phyloP scores from a whole-genome alignment of 345 rosid genomes.

The Hibiscus tridactylites region DNA sequence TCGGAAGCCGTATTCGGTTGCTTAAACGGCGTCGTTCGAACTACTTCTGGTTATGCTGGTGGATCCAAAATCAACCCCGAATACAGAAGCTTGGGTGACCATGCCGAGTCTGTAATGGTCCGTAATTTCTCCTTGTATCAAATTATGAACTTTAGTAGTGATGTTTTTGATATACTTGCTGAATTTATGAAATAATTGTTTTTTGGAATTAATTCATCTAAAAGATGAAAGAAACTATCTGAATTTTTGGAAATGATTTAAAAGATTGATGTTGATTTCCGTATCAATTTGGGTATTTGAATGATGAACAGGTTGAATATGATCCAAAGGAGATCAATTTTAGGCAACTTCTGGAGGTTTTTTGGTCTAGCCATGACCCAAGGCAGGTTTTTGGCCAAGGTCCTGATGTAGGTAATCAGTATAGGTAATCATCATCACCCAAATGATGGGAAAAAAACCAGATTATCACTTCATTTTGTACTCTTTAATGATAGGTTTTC shows the following conservation, averaged over 20 bases:
- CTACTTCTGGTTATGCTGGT: conserved; percentile 66
- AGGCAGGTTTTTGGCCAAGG: conserved; percentile 95
- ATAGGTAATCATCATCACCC: conserved; percentile 41
- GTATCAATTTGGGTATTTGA: neutral
- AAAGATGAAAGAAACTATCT: neutral
- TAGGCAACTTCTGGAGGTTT: conserved; percentile 73
- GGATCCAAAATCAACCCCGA: conserved; percentile 74
- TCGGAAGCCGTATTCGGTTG: conserved; percentile 92
- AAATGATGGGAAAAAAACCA: neutral
- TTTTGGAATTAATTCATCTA: neutral
- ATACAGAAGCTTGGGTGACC: conserved; percentile 69
- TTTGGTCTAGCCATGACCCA: conserved; percentile 90
- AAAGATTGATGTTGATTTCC: neutral
- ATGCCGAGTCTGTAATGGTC: conserved; percentile 89
- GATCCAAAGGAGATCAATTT: conserved; percentile 56
- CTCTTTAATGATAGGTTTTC: neutral
- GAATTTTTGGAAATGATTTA: neutral
- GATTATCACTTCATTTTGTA: neutral
- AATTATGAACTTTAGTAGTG: neutral
- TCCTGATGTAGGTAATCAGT: conserved; percentile 91
- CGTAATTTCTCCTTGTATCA: neutral
- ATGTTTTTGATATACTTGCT: neutral
- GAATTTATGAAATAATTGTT: neutral
- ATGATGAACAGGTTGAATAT: conserved; percentile 62
- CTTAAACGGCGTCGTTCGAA: conserved; percentile 67